These are phyloP conservation scores for Sugiyamaella castrensis DNA, from an alignment of 1,139 yeast genomes.

Conservation along the genomic window DNA sequence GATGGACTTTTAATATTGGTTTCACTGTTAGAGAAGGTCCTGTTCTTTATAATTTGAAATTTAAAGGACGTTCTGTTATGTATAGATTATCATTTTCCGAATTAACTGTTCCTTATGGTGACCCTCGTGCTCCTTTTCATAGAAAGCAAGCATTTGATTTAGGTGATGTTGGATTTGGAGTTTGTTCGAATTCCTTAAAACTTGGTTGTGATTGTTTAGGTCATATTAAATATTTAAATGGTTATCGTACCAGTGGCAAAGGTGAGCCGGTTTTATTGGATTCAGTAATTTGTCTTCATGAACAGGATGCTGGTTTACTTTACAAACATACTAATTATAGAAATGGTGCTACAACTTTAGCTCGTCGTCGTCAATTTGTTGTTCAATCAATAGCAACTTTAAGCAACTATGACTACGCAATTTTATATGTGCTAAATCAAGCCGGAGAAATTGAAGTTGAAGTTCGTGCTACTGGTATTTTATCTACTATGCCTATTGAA, in stretches of 20 bases:
- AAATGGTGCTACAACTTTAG: conserved; percentile 72
- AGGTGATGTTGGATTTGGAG: conserved; percentile 87
- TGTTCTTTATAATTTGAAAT: conserved; percentile 68
- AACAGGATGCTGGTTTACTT: conserved; percentile 76
- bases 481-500: conserved; percentile 63
- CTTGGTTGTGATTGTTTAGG: conserved; percentile 86
- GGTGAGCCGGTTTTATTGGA: conserved; percentile 70
- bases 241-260: conserved; percentile 60
- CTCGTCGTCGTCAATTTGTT: conserved; percentile 71
- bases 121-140: conserved; percentile 76
- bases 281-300: conserved; percentile 80
- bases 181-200: conserved; percentile 73
- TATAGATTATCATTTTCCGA: conserved; percentile 76
- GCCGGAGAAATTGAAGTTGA: conserved; percentile 81
- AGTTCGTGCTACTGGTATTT: conserved; percentile 74
- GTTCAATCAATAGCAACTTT: conserved; percentile 81
- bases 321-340: conserved; percentile 82
- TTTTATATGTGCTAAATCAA: conserved; percentile 79
- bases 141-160: conserved; percentile 83
- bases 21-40: conserved; percentile 85
- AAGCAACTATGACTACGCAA: conserved; percentile 80
- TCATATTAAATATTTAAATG: conserved; percentile 76
- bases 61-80: conserved; percentile 60
- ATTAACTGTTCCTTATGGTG: conserved; percentile 84
- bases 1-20: conserved; percentile 72